Evolutionary conservation across 2,329 filamentous ascomycete species (phyloP).

Genomic region (Cercospora berteroae): DNA sequence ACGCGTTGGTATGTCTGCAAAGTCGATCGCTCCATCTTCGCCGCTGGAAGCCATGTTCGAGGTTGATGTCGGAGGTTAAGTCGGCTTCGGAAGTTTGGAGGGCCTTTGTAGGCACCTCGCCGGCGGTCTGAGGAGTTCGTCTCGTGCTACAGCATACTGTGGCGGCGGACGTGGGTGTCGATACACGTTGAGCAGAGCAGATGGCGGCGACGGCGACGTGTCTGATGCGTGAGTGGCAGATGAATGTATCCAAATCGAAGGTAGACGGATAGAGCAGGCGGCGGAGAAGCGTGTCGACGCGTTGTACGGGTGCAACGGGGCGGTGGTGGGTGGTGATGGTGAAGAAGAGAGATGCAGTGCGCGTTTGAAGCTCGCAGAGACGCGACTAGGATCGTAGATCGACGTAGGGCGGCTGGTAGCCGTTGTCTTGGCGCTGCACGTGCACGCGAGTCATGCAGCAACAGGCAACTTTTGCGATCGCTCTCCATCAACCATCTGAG

Average conservation of each 20-base stretch:
- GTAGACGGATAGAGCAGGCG: not conserved
- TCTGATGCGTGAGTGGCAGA: not conserved
- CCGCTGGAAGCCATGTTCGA: slow-evolving; percentile 30
- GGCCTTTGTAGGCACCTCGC: slow-evolving; percentile 22
- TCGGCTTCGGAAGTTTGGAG: slow-evolving; percentile 16
- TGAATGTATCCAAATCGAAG: not conserved
- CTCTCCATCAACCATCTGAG: not conserved
- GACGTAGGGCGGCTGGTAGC: not conserved
- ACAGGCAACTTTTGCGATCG: not conserved
- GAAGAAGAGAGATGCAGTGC: not conserved
- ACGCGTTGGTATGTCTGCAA: slow-evolving; percentile 40
- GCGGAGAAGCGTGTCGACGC: not conserved
- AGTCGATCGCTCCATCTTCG: slow-evolving; percentile 25
- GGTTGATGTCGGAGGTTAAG: slow-evolving; percentile 25
- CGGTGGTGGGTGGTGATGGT: not conserved
- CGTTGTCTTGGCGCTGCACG: not conserved
- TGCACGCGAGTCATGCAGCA: not conserved
- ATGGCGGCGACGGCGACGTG: not conserved
- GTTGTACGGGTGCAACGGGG: slow-evolving; percentile 3
- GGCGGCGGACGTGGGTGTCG: not conserved
- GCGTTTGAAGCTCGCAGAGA: not conserved
- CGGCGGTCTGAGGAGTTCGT: slow-evolving; percentile 27
- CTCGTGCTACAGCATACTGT: slow-evolving; percentile 34
- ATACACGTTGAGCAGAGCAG: slow-evolving; percentile 4
- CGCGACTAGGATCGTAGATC: slow-evolving; percentile 1